These are phyloP conservation scores for Phialemoniopsis sp. DNA, from an alignment of 2,329 filamentous ascomycete species.

Conservation along the genomic window DNA sequence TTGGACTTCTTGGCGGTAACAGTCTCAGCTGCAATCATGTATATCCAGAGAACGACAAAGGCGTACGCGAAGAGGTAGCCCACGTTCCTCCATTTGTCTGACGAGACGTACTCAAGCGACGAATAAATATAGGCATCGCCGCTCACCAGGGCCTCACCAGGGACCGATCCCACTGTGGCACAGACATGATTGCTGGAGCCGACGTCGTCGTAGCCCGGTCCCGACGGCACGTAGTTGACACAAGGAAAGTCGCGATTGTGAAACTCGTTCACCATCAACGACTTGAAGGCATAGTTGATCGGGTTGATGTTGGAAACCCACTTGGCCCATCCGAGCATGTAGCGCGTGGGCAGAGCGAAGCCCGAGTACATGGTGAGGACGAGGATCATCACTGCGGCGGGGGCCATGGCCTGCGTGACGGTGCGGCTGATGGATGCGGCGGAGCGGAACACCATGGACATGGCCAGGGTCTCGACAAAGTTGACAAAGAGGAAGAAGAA, in stretches of 20 bases:
- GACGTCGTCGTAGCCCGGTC: too few relatives aligned
- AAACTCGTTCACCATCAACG: slow-evolving; percentile 72
- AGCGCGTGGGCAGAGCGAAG: slow-evolving; percentile 37
- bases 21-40: slow-evolving; percentile 61
- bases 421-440: slow-evolving; percentile 46
- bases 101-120: slow-evolving; percentile 52
- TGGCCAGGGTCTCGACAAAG: slow-evolving; percentile 25
- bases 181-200: slow-evolving; percentile 24
- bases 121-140: slow-evolving; percentile 57
- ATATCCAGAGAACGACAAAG: slow-evolving; percentile 58
- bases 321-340: slow-evolving; percentile 71
- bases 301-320: slow-evolving; percentile 75
- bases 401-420: slow-evolving; percentile 31
- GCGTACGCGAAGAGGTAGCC: slow-evolving; percentile 64
- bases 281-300: slow-evolving; percentile 70
- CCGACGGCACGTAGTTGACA: slow-evolving; percentile 40
- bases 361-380: slow-evolving; percentile 46
- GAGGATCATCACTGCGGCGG: slow-evolving; percentile 34
- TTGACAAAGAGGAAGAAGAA: slow-evolving; percentile 63
- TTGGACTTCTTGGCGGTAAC: slow-evolving; percentile 60
- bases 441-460: too few relatives aligned
- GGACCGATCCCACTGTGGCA: slow-evolving; percentile 45
- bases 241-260: slow-evolving; percentile 54
- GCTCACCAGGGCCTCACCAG: slow-evolving; percentile 48
- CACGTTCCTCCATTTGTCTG: slow-evolving; percentile 63